phyloP scores from a whole-genome alignment of 2,329 filamentous ascomycete genomes.

The Penicillium vulpinum region DNA sequence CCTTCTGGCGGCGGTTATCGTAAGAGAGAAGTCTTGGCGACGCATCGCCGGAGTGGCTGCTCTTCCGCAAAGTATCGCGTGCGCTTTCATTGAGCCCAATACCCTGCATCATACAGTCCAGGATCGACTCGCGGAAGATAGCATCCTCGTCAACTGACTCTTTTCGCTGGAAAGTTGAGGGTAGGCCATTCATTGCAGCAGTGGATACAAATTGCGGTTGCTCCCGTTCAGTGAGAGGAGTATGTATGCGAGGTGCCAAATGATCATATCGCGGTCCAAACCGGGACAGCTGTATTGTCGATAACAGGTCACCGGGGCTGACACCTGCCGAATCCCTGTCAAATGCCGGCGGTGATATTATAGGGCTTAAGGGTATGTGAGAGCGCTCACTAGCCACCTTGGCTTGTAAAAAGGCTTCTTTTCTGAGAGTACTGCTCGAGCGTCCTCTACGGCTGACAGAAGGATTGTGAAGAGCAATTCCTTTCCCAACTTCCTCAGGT shows the following conservation, averaged over 20 bases:
- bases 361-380: conserved; percentile 19
- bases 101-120: conserved; percentile 94
- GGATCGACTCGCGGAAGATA: conserved; percentile 81
- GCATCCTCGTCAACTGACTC: conserved; percentile 86
- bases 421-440: conserved; percentile 72
- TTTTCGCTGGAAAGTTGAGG: conserved; percentile 61
- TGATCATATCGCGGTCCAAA: conserved; percentile 54
- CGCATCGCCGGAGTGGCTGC: conserved; percentile 69
- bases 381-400: conserved; percentile 51
- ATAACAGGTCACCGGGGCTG: conserved; percentile 75
- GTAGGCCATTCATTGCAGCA: conserved; percentile 27
- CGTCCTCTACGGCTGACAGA: conserved; percentile 64
- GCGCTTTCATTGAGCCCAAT: conserved; percentile 72
- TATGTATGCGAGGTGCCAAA: conserved; percentile 32
- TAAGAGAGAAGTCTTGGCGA: conserved; percentile 83
- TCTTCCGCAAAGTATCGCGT: conserved; percentile 64
- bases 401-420: conserved; percentile 75
- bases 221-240: conserved; percentile 49
- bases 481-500: conserved; percentile 80
- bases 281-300: conserved; percentile 71
- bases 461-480: conserved; percentile 90
- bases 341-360: conserved; percentile 20
- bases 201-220: conserved; percentile 37
- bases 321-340: conserved; percentile 48
- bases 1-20: conserved; percentile 77